Percentiles rank a stretch among this genome's conserved stretches.
Evolutionary conservation across 306 rosid genomes (phyloP).

Genomic region (Herpetospermum pedunculosum): DNA sequence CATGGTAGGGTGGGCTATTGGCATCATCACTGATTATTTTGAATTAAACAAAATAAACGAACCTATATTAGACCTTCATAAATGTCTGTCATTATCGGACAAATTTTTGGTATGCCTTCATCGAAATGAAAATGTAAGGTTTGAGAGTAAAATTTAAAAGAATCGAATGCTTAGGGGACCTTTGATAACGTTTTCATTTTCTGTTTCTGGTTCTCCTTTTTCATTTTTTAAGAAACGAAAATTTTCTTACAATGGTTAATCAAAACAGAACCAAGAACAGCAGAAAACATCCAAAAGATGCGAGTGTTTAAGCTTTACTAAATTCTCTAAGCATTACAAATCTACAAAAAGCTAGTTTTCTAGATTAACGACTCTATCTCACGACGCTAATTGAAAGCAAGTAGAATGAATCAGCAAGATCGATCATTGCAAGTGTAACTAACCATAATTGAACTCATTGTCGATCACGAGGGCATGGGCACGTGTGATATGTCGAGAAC

Average conservation of each 20-base stretch:
- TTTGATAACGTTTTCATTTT: too few species aligned
- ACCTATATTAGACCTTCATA: too few species aligned
- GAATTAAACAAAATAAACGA: too few species aligned
- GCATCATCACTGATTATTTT: neutral
- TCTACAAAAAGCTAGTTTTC: neutral
- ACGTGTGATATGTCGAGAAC: neutral
- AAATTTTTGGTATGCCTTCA: too few species aligned
- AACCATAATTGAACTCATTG: neutral
- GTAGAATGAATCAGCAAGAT: neutral
- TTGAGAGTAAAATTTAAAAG: too few species aligned
- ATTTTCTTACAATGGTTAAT: neutral
- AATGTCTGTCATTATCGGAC: too few species aligned
- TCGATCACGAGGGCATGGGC: neutral
- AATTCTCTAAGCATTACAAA: neutral
- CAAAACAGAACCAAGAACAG: neutral
- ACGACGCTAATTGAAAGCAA: neutral
- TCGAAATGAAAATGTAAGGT: too few species aligned
- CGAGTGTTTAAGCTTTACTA: neutral
- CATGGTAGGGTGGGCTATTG: neutral
- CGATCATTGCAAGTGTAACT: neutral
- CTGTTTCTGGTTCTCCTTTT: too few species aligned
- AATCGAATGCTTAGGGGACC: too few species aligned
- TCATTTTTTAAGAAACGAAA: too few species aligned
- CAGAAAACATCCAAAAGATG: neutral
- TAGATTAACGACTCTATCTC: neutral